Evolutionary conservation across 2,329 filamentous ascomycete species (phyloP).

Genomic region (Taxawa tesnikishii): DNA sequence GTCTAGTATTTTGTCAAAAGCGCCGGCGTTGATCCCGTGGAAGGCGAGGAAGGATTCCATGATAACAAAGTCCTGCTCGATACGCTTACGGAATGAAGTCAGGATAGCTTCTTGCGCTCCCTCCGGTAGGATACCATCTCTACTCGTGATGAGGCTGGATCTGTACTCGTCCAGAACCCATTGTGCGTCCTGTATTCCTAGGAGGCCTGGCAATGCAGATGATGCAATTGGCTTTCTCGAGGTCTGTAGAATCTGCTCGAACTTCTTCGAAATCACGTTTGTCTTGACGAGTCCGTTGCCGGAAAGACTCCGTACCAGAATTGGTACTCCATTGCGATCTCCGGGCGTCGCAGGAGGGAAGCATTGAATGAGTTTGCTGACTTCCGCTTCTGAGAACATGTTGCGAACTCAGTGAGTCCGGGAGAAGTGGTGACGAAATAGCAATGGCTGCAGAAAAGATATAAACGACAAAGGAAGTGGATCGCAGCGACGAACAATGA

Average conservation of each 20-base stretch:
- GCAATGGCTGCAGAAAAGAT: too few relatives aligned
- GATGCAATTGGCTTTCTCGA: constrained; percentile 1
- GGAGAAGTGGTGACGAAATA: neutral
- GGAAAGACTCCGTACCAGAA: constrained; percentile 6
- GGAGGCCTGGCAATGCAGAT: constrained; percentile 1
- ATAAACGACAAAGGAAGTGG: too few relatives aligned
- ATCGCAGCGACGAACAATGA: too few relatives aligned
- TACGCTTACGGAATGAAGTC: neutral
- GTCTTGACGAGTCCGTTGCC: constrained; percentile 3
- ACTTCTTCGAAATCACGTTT: constrained; percentile 3
- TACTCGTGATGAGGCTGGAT: neutral
- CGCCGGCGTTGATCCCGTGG: neutral
- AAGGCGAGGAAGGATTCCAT: neutral
- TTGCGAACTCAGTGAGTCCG: neutral
- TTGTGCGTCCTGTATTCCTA: constrained; percentile 5
- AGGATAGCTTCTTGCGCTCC: neutral
- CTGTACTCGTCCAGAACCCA: constrained; percentile 2
- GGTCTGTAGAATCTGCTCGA: constrained; percentile 3
- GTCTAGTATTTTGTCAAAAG: neutral
- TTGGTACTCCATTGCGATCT: constrained; percentile 1
- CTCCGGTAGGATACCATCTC: neutral
- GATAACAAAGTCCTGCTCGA: neutral
- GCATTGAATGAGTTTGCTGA: constrained; percentile 1
- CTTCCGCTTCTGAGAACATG: constrained; percentile 4
- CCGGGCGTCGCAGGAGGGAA: constrained; percentile 5